Base-by-base conservation (phyloP, 192 early-diverging fungal genomes). In the Gaertneriomyces sp. region DNA sequence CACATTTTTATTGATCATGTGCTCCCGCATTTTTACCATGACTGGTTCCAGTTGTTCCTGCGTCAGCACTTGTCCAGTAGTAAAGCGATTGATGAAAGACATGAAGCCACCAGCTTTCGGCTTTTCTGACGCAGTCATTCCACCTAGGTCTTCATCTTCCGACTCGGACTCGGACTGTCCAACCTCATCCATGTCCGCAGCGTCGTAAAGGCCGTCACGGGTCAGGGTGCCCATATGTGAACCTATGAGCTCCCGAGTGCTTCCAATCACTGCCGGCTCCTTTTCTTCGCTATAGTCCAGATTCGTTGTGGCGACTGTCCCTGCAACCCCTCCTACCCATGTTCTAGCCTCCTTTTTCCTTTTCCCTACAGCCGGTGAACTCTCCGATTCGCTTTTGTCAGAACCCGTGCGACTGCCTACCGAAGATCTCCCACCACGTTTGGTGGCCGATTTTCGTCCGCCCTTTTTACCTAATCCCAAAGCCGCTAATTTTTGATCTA, bases 1-100 rank as follows among this genome's bases (percentile, higher is more conserved):
- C 1, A 98, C 95, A 69, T 98, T 98, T 76, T 95, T 94, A 70
- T 84, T 85, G 49, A 95, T 84, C 61, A 98, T 69, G 70, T 96
- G 93, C 64, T 94, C 90, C 64, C 89, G 90, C 90, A 98, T 94
- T 65, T 87, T 91, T 40, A 80, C 77, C 80, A 98, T 82, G 6
- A 88, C 83, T n/a, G 90, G 90, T 4, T 85, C 86, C 50, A 98
- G 75, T 41, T 81, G 79, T 25, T 87, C 85, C 10, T 77, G 78
- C 12, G 84, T 88, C 65, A 98, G 82, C 60, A 88, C 83, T 58
- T 70, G 68, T 39, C 60, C 74, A 57, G 41, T 65, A 65, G 46
- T 78, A 67, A 61, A 79, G 72, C n/a, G 80, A 7, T 58, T 14
- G 53, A 78, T 65, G 59, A 68, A 74, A 7, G 58, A 59, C n/a